Evolutionary conservation across 2,329 filamentous ascomycete genomes (phyloP).

Genomic region (Fusarium pseudocircinatum): DNA sequence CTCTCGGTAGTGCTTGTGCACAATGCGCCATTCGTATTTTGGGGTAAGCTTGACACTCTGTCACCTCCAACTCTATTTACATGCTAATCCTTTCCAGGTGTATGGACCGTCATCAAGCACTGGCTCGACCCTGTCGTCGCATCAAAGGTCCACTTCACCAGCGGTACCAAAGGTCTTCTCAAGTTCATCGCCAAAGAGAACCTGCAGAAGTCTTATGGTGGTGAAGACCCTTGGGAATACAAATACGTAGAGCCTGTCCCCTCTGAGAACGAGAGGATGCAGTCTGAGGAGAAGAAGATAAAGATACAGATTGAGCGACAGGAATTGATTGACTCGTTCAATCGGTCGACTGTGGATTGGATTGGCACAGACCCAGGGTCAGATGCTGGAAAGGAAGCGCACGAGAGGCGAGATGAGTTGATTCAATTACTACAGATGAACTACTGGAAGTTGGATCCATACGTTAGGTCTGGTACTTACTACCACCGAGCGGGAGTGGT

Average conservation of each 20-base stretch:
- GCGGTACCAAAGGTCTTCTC: conserved; percentile 68
- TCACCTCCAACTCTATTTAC: not conserved
- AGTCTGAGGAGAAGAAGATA: conserved; percentile 50
- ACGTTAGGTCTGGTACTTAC: conserved; percentile 62
- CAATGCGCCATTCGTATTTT: conserved; percentile 79
- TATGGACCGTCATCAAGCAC: conserved; percentile 73
- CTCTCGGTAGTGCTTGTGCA: conserved; percentile 77
- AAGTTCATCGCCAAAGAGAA: conserved; percentile 68
- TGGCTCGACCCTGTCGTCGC: conserved; percentile 82
- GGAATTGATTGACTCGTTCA: conserved; percentile 64
- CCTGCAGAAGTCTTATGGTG: conserved; percentile 69
- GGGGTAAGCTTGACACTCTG: conserved; percentile 39
- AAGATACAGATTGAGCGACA: conserved; percentile 61
- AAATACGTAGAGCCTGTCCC: conserved; percentile 68
- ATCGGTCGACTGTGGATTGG: conserved; percentile 47
- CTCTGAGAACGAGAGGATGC: conserved; percentile 65
- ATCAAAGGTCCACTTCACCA: conserved; percentile 76
- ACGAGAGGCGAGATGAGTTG: conserved; percentile 55
- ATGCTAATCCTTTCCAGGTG: conserved; percentile 36
- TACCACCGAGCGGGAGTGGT: conserved; percentile 34
- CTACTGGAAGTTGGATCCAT: conserved; percentile 78
- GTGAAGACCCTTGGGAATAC: conserved; percentile 73
- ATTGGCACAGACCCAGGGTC: not conserved
- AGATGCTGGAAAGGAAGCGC: not conserved
- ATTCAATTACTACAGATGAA: conserved; percentile 64